Evolutionary conservation across 225 moss, liverwort and hornwort species (phyloP).

Genomic region (Marchantia polymorpha): DNA sequence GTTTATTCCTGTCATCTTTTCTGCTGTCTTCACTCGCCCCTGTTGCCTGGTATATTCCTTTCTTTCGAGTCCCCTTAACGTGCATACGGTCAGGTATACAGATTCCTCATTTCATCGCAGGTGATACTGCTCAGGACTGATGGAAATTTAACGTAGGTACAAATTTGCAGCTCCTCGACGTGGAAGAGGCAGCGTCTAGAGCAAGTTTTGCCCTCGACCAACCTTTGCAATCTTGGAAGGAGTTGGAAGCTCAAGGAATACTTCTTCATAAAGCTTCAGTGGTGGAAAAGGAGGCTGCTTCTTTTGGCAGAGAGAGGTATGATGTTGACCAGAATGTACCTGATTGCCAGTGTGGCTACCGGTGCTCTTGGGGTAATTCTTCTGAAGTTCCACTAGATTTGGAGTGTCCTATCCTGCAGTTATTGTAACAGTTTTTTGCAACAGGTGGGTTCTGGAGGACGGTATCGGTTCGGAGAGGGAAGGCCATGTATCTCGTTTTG

Average conservation of each 20-base stretch:
- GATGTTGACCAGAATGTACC: not conserved
- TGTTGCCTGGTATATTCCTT: not conserved
- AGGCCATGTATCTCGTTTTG: slow-evolving; percentile 37
- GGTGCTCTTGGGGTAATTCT: not conserved
- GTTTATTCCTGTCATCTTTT: not conserved
- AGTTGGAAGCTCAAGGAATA: slow-evolving; percentile 43
- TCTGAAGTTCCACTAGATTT: not conserved
- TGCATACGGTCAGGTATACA: not conserved
- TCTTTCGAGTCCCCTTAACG: not conserved
- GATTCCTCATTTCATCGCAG: not conserved
- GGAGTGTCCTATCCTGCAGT: not conserved
- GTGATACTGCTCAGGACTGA: not conserved
- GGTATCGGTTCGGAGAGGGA: slow-evolving; percentile 37
- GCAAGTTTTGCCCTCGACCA: slow-evolving; percentile 34
- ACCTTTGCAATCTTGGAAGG: slow-evolving; percentile 38
- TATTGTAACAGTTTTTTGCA: not conserved
- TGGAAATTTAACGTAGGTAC: slow-evolving; percentile 33
- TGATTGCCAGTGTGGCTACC: not conserved
- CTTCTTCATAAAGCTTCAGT: slow-evolving; percentile 42
- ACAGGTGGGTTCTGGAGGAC: slow-evolving; percentile 47
- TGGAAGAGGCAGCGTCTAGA: slow-evolving; percentile 40
- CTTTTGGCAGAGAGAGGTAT: slow-evolving; percentile 48
- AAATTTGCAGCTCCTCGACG: slow-evolving; percentile 38
- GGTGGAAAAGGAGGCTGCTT: slow-evolving; percentile 28
- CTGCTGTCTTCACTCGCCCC: not conserved